phyloP scores from a whole-genome alignment of 306 rosid genomes.

The Cyclanthera cordifolia region DNA sequence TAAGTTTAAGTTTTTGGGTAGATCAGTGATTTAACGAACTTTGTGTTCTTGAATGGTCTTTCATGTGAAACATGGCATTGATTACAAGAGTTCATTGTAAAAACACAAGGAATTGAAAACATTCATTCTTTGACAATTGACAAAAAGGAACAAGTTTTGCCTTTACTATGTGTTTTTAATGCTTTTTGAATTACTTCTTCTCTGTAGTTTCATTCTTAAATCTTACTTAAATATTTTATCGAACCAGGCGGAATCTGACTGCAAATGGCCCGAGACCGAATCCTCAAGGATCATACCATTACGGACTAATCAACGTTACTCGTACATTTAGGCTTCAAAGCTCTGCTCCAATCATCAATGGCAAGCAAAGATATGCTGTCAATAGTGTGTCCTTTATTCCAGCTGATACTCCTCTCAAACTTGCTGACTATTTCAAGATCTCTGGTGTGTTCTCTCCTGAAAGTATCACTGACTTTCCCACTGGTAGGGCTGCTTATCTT shows the following conservation, averaged over 20 bases:
- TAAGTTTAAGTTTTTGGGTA: too few relatives aligned
- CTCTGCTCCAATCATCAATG: conserved; percentile 57
- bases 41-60: not conserved
- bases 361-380: conserved; percentile 72
- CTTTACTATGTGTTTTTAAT: not conserved
- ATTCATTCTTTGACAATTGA: not conserved
- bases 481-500: conserved; percentile 50
- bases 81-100: not conserved
- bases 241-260: conserved; percentile 62
- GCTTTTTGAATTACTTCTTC: not conserved
- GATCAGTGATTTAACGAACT: too few relatives aligned
- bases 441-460: conserved; percentile 54
- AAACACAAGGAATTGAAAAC: not conserved
- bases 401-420: conserved; percentile 72
- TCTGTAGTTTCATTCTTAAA: not conserved
- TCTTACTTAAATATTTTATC: not conserved
- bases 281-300: conserved; percentile 86
- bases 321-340: conserved; percentile 52
- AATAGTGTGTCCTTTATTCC: conserved; percentile 67
- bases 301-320: conserved; percentile 66
- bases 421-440: conserved; percentile 77
- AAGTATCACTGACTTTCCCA: conserved; percentile 47
- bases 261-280: conserved; percentile 95
- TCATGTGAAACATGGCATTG: not conserved
- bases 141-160: not conserved